phyloP scores from a whole-genome alignment of 139 green algal species.

The Micractinium conductrix region DNA sequence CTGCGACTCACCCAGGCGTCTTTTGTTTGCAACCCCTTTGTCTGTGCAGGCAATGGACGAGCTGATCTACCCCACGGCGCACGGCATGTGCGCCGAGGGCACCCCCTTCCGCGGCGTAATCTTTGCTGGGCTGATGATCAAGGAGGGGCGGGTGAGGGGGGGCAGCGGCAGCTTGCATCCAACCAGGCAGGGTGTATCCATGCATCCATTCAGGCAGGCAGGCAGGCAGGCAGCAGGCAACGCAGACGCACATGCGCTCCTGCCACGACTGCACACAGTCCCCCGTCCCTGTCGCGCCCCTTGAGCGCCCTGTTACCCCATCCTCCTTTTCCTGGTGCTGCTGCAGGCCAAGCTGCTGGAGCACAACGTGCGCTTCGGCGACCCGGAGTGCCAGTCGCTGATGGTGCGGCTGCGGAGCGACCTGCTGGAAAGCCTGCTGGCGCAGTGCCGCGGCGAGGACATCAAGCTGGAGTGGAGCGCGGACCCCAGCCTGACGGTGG shows the following conservation, averaged over 20 bases:
- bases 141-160: constrained; percentile 68
- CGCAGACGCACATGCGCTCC: too few relatives aligned
- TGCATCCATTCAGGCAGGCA: too few relatives aligned
- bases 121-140: constrained; percentile 99
- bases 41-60: constrained; percentile 76
- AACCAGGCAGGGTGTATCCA: too few relatives aligned
- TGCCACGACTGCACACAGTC: too few relatives aligned
- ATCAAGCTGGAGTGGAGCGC: constrained; percentile 69
- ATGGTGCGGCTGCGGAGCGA: constrained; percentile 92
- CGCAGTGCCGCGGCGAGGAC: constrained; percentile 49
- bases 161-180: too few relatives aligned
- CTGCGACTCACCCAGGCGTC: too few relatives aligned
- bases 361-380: constrained; percentile 98
- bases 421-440: constrained; percentile 80
- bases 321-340: too few relatives aligned
- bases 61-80: constrained; percentile 89
- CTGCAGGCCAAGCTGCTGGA: constrained; percentile 91
- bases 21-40: background rate
- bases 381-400: constrained; percentile 97
- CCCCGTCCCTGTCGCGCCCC: too few relatives aligned
- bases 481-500: constrained; percentile 82
- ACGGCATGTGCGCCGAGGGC: constrained; percentile 87
- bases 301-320: too few relatives aligned
- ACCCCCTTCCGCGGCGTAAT: constrained; percentile 90
- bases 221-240: too few relatives aligned